phyloP scores from a whole-genome alignment of 805 yeast genomes.

The Candida adriatica region DNA sequence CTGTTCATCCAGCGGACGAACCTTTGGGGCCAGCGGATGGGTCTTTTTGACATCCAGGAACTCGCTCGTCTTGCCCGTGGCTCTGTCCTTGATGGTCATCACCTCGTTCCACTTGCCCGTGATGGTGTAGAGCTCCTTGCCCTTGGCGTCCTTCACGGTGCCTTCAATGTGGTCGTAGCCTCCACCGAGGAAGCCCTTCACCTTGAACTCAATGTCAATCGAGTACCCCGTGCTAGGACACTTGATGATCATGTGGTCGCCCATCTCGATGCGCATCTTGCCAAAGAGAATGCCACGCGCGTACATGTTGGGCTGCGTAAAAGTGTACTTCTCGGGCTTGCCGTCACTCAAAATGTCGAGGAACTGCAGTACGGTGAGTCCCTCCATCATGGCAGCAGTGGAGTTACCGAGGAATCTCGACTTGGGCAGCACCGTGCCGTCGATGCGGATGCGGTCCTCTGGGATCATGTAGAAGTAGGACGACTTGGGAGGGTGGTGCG shows the following conservation, averaged over 20 bases:
- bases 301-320: slow-evolving; percentile 95
- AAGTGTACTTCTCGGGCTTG: slow-evolving; percentile 60
- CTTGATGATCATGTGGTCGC: slow-evolving; percentile 80
- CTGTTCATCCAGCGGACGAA: slow-evolving; percentile 75
- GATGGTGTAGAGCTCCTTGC: slow-evolving; percentile 55
- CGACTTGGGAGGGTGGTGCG: slow-evolving; percentile 98
- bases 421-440: slow-evolving; percentile 82
- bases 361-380: slow-evolving; percentile 65
- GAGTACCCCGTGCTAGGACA: slow-evolving; percentile 51
- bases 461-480: slow-evolving; percentile 89
- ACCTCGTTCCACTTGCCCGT: slow-evolving; percentile 92
- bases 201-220: slow-evolving; percentile 88
- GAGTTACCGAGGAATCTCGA: slow-evolving; percentile 91
- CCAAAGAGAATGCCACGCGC: slow-evolving; percentile 93
- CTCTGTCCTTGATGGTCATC: slow-evolving; percentile 58
- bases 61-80: slow-evolving; percentile 39
- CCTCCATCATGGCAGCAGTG: slow-evolving; percentile 97
- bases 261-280: slow-evolving; percentile 80
- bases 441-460: slow-evolving; percentile 70
- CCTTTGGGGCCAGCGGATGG: slow-evolving; percentile 52
- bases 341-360: slow-evolving; percentile 43
- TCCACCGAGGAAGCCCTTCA: slow-evolving; percentile 91
- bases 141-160: slow-evolving; percentile 40
- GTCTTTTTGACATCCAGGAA: slow-evolving; percentile 59
- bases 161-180: slow-evolving; percentile 89